phyloP scores from a whole-genome alignment of 371 early-diverging fungal genomes.

The Mucor indicus region DNA sequence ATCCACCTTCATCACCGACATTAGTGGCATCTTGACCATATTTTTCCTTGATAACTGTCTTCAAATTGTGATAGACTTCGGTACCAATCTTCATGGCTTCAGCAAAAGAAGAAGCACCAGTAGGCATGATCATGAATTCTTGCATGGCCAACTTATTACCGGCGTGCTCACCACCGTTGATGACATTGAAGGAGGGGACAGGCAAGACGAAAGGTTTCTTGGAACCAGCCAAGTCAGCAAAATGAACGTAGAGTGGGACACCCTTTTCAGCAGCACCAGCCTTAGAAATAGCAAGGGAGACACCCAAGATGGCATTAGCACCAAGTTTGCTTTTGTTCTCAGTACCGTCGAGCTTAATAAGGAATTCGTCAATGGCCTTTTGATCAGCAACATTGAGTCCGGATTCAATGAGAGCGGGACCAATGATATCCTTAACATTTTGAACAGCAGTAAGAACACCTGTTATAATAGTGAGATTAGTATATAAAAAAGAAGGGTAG shows the following conservation, averaged over 20 bases:
- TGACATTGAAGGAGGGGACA: slow-evolving; percentile 98
- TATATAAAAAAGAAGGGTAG: background rate
- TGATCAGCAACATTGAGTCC: slow-evolving; percentile 83
- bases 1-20: slow-evolving; percentile 99
- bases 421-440: slow-evolving; percentile 89
- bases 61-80: slow-evolving; percentile 95
- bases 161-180: slow-evolving; percentile 99
- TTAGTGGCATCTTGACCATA: slow-evolving; percentile 98
- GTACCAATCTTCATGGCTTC: slow-evolving; percentile 98
- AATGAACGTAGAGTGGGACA: slow-evolving; percentile 90
- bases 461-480: slow-evolving; percentile 12
- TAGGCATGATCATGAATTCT: slow-evolving; percentile 99
- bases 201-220: slow-evolving; percentile 89
- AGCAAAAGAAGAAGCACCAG: slow-evolving; percentile 88
- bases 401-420: slow-evolving; percentile 72
- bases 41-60: slow-evolving; percentile 94
- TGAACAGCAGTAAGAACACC: slow-evolving; percentile 91
- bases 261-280: slow-evolving; percentile 93
- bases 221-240: slow-evolving; percentile 82
- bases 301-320: slow-evolving; percentile 98
- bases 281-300: slow-evolving; percentile 94
- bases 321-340: slow-evolving; percentile 93
- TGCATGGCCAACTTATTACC: slow-evolving; percentile 99
- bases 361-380: slow-evolving; percentile 86
- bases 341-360: slow-evolving; percentile 93